Base-by-base conservation (phyloP, 495 filamentous ascomycete species). In the Podospora fimiseda region DNA sequence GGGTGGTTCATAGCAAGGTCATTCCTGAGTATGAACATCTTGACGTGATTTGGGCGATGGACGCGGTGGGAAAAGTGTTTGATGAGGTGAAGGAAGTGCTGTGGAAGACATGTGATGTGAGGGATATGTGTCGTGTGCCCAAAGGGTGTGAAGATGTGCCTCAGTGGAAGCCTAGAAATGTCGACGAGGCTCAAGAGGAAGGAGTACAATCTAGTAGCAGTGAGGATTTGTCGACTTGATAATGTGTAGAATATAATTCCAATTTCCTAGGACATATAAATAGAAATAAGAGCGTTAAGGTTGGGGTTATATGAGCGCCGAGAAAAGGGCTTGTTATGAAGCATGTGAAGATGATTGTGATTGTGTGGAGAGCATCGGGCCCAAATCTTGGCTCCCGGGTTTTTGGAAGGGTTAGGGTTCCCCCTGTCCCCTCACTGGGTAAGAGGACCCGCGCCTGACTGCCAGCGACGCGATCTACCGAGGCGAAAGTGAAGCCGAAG, bases 1-100 rank as follows among this genome's bases (percentile, higher is more conserved):
- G 72, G 33, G 68, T 98, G 5, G 87, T 96, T 36, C 87, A 95
- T 67, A 74, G 75, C 18, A 92, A 88, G 65, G 70, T 95, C 19
- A 87, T 98, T 22, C 82, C 90, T 2, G 92, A 87, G 48, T 96
- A 96, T 66, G 91, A 96, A 69, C 92, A 98, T 66, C 75, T 98
- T 21, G 92, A 98, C 71, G 90, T 96, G 3, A 78, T 98, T 21
- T 98, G 92, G 92, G 92, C 92, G 0, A 89, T 98, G 73, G 90
- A 96, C 65, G 78, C 81, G 0, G 80, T 89, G 18, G 88, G 95
- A 46, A 79, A 91, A 67, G 87, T 96, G 5, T 91, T 89, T 3
- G 78, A 72, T 52, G 93, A 95, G 70, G 74, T 98, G 0, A 75
- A 80, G 24, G 84, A 93, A 62, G 84, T 95, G 22, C 62, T 98